phyloP scores from a whole-genome alignment of 176 grass and related monocot species.

The Rhipidocladum racemiflorum region DNA sequence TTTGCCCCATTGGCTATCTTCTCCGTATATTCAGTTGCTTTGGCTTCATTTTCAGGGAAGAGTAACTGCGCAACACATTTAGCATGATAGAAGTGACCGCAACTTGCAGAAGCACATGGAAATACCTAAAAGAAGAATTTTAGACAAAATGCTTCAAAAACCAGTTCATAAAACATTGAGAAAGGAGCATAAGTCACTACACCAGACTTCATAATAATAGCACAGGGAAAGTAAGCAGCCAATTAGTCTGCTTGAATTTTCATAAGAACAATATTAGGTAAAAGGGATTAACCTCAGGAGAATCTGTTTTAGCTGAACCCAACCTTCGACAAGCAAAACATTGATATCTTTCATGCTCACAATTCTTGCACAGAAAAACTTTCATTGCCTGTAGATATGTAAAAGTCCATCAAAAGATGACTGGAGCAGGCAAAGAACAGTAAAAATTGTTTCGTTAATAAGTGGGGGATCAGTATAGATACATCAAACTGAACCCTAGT shows the following conservation, averaged over 20 bases:
- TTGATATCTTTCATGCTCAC: constrained; percentile 51
- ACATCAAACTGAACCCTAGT: constrained; percentile 54
- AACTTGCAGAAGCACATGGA: constrained; percentile 60
- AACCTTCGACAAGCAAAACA: constrained; percentile 66
- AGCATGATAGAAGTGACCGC: constrained; percentile 72
- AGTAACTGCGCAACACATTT: constrained; percentile 62
- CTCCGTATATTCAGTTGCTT: constrained; percentile 40
- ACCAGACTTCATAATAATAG: background rate
- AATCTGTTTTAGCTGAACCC: constrained; percentile 46
- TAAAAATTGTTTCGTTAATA: constrained; percentile 5
- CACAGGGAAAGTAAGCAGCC: background rate
- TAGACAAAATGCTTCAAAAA: background rate
- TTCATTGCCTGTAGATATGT: constrained; percentile 46
- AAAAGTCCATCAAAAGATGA: constrained; percentile 13
- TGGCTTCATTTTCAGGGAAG: constrained; percentile 46
- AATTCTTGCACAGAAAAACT: constrained; percentile 63
- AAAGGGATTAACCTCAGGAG: constrained; percentile 46
- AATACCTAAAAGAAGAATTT: constrained; percentile 47
- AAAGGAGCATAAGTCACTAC: background rate
- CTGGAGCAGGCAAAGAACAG: background rate
- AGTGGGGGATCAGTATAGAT: constrained; percentile 11
- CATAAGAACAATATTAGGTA: background rate
- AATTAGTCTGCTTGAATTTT: constrained; percentile 13
- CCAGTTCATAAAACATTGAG: background rate
- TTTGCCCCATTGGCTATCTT: constrained; percentile 51